Evolutionary conservation across 352 stramenopile species (phyloP), one percentile per base, ranked within the genome.

Genomic region (Globisporangium uncinulatum): DNA sequence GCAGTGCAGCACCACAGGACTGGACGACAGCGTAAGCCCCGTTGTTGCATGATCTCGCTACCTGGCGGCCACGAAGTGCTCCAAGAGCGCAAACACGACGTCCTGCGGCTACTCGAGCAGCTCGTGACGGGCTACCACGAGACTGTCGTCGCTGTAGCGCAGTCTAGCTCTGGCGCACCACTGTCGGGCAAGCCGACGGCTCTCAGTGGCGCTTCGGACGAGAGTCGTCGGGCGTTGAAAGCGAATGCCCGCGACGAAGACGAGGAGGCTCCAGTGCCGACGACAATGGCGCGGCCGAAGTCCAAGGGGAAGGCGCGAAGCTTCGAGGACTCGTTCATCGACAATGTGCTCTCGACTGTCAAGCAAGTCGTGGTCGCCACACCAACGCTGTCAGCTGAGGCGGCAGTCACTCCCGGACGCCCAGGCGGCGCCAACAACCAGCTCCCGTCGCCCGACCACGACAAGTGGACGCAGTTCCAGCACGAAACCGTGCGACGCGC

Each of bases 51-150:
- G 15, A 37, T 88, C 8, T 98, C 90, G 92, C 66, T 98, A 11
- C 76, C 93, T 46, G 80, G 87, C 11, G 95, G 95, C 8, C 95
- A 98, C 58, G 94, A 98, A 53, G 66, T 98, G 31, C 86, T 98
- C 54, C 94, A 98, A 65, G 94, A 98, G 58, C 87, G 87, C 61
- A 96, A 96, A 36, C 71, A 90, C 19, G 69, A 92, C 39, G 76
- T 91, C 52, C 71, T 94, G 4, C 36, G 83, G 51, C 67, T 98
- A 11, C 61, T 98, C 6, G 95, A 98, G 65, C 93, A 98, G 54
- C 78, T 98, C 21, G 70, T 96, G 51, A 96, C 90, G 9, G 94
- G 94, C 0, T 98, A 96, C 65, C 92, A 98, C 70, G 94, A 98
- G 59, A 51, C 83, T 2, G 70, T 97, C 52, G 87, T 97, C 46